Evolutionary conservation across 192 early-diverging fungal genomes (phyloP).

Genomic region (Coemansia sp.): DNA sequence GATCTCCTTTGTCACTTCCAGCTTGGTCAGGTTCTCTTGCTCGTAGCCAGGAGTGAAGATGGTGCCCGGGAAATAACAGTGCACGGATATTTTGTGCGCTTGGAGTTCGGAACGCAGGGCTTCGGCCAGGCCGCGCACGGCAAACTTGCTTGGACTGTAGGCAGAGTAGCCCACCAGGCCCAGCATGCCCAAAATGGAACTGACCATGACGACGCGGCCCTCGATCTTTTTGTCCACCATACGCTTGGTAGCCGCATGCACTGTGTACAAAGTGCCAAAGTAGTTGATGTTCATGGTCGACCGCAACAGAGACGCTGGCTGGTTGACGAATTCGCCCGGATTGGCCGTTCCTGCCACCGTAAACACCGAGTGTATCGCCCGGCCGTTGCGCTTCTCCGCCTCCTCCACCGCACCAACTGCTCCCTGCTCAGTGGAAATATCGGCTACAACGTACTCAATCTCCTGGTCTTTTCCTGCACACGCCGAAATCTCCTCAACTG

Average conservation of each 20-base stretch:
- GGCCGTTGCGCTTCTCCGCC: conserved; percentile 55
- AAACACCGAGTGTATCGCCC: conserved; percentile 56
- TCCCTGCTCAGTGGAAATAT: conserved; percentile 58
- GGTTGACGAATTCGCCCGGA: conserved; percentile 70
- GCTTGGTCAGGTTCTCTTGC: conserved; percentile 72
- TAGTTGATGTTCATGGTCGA: conserved; percentile 66
- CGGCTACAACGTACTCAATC: conserved; percentile 61
- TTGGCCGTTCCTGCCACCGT: conserved; percentile 36
- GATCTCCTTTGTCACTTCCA: conserved; percentile 65
- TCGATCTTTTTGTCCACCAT: conserved; percentile 58
- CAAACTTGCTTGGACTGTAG: conserved; percentile 73
- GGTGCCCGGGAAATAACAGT: conserved; percentile 72
- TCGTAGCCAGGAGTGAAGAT: conserved; percentile 72
- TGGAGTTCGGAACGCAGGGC: conserved; percentile 64
- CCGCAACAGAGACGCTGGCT: conserved; percentile 57
- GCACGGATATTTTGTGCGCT: conserved; percentile 62
- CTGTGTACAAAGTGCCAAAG: conserved; percentile 62
- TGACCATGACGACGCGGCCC: conserved; percentile 71
- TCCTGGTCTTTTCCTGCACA: conserved; percentile 32
- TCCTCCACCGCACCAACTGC: conserved; percentile 59
- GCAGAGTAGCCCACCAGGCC: conserved; percentile 68
- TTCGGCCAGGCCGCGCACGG: conserved; percentile 72
- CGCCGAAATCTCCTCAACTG: conserved; percentile 59
- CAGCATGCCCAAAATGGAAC: conserved; percentile 65
- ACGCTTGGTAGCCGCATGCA: conserved; percentile 63